These are phyloP conservation scores for Raphanus hybrid DNA, from an alignment of 441 rosid genomes.

Conservation along the genomic window DNA sequence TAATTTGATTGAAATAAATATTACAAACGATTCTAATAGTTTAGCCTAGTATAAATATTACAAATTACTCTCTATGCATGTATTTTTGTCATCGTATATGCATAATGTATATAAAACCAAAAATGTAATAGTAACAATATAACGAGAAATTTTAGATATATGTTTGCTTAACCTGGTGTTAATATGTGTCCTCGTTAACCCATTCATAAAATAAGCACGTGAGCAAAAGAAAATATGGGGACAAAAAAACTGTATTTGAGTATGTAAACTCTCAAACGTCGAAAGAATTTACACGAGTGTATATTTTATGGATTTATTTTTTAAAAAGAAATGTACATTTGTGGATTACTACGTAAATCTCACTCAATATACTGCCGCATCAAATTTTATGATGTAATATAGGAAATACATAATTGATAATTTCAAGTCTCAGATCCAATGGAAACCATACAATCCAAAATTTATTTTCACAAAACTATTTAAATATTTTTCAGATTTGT, in stretches of 20 bases:
- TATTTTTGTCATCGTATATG: neutral
- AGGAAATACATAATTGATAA: neutral
- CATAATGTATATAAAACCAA: neutral
- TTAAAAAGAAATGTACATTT: slow-evolving; percentile 5
- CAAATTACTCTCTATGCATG: neutral
- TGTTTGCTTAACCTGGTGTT: slow-evolving; percentile 19
- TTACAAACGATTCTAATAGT: neutral
- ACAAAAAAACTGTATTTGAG: neutral
- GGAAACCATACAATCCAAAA: slow-evolving; percentile 20
- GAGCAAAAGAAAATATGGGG: neutral
- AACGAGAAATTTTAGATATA: neutral
- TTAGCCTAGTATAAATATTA: neutral
- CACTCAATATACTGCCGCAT: slow-evolving; percentile 35
- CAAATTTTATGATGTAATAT: slow-evolving; percentile 27
- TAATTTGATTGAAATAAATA: neutral
- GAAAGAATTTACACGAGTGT: slow-evolving; percentile 34
- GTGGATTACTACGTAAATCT: slow-evolving; percentile 34
- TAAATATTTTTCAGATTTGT: slow-evolving; percentile 12
- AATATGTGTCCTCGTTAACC: neutral
- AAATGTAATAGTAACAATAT: neutral
- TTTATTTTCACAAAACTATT: neutral
- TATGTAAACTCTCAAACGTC: slow-evolving; percentile 24
- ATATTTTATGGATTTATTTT: neutral
- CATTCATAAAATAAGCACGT: slow-evolving; percentile 14
- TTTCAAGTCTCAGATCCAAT: slow-evolving; percentile 27